Conservation (phyloP, 768 basidiomycete genomes). For the Boletus insuetus region DNA sequence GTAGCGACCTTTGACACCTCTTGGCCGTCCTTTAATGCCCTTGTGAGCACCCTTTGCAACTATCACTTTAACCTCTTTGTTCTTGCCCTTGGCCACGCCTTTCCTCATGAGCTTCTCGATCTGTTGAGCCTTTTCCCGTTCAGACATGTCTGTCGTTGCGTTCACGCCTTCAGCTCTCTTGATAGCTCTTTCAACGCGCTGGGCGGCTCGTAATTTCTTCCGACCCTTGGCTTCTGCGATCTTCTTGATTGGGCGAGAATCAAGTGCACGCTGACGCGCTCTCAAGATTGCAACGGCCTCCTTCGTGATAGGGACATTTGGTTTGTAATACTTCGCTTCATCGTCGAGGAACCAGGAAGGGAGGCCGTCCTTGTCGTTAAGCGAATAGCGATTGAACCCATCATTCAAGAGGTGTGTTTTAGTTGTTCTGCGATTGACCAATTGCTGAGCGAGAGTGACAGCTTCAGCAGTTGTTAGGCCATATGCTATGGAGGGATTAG, state of each 20-base stretch:
- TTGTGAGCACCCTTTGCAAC: constrained; percentile 90
- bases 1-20: constrained; percentile 94
- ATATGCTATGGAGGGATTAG: constrained; percentile 48
- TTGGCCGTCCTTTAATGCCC: constrained; percentile 89
- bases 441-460: constrained; percentile 83
- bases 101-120: constrained; percentile 91
- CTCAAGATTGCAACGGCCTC: constrained; percentile 86
- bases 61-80: constrained; percentile 79
- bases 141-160: constrained; percentile 84
- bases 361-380: constrained; percentile 87
- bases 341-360: constrained; percentile 98
- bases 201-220: constrained; percentile 88
- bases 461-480: constrained; percentile 88
- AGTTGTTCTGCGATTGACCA: constrained; percentile 89
- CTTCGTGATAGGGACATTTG: constrained; percentile 95
- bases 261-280: constrained; percentile 88
- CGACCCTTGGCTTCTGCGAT: constrained; percentile 97
- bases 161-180: constrained; percentile 96
- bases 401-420: constrained; percentile 89
- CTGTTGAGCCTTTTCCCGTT: constrained; percentile 90
- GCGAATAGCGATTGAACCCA: constrained; percentile 92
- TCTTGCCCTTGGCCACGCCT: constrained; percentile 66
- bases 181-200: constrained; percentile 85
- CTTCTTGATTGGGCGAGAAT: constrained; percentile 98
- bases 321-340: constrained; percentile 87